Evolutionary conservation across 2,329 filamentous ascomycete genomes (phyloP), one percentile per base, ranked within the genome.

Genomic region (Rhynchosporium agropyri): DNA sequence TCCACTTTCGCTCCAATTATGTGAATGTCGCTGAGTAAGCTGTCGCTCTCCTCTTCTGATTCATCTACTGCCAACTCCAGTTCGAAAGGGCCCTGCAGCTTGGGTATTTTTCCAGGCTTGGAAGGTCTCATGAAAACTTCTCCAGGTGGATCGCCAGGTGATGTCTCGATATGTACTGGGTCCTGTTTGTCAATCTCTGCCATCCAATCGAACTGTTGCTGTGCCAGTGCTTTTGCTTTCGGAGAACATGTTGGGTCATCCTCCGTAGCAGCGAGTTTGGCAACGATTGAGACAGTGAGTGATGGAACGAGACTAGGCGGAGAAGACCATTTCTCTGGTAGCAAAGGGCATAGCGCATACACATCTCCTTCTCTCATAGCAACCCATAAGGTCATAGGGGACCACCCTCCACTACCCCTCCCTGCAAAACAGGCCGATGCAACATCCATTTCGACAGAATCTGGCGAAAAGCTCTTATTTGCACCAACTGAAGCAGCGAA

Each of bases 301-400:
- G 92, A 92, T 2, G 92, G 90, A 13, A 97, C 86, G 38, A 95
- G 80, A 0, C 89, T 89, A 1, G 88, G 83, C 13, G 89, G 87
- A 29, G 89, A 87, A 29, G 90, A 86, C 92, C 94, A 98, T 70
- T 89, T 91, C 58, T 87, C 87, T 0, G 95, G 95, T 38, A 99
- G 80, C 46, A 99, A 81, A 1, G 95, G 95, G 73, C 93, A 97
- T 8, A 99, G 80, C 1, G 94, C 93, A 73, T 99, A 99, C 5
- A 98, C 84, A 73, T 97, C 93, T 3, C 95, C 95, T 64, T 92
- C 90, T 43, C 87, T 86, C 90, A 97, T 99, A n/a, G 93, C 92
- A 58, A 98, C 80, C 91, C 94, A 99, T 10, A 99, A 81, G 0
- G 95, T 98, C 90, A 97, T 97, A 9, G 93, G 87, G 7, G 92